Percentiles rank a stretch among this genome's conserved stretches.
phyloP scores from a whole-genome alignment of 257 asterid genomes.

The Paulownia fortunei region DNA sequence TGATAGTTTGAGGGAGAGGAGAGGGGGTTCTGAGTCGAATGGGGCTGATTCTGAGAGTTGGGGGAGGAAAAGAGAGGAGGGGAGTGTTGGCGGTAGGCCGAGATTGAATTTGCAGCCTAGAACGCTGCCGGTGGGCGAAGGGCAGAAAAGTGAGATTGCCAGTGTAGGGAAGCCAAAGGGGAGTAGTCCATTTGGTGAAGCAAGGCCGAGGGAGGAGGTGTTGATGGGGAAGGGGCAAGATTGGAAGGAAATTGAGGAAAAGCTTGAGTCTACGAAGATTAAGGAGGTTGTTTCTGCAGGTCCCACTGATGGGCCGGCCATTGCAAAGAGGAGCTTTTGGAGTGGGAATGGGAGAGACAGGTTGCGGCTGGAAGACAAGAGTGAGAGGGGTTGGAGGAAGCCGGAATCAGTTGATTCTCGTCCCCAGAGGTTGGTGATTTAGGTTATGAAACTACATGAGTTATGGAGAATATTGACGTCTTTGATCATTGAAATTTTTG shows the following conservation, averaged over 20 bases:
- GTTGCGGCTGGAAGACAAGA: slow-evolving; percentile 47
- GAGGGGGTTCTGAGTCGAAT: slow-evolving; percentile 57
- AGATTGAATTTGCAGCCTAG: slow-evolving; percentile 72
- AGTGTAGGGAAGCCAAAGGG: slow-evolving; percentile 59
- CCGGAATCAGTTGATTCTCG: slow-evolving; percentile 56
- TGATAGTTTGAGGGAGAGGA: slow-evolving; percentile 80
- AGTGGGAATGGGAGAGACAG: slow-evolving; percentile 64
- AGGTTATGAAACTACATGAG: slow-evolving; percentile 17
- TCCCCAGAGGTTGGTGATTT: slow-evolving; percentile 66
- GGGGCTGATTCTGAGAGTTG: slow-evolving; percentile 63
- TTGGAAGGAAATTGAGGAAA: slow-evolving; percentile 85
- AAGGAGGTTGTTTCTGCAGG: slow-evolving; percentile 51
- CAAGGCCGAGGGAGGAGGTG: slow-evolving; percentile 98
- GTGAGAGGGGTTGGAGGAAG: slow-evolving; percentile 83
- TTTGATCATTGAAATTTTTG: slow-evolving; percentile 9
- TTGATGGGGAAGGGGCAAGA: slow-evolving; percentile 95
- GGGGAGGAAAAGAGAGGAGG: slow-evolving; percentile 76
- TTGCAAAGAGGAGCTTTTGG: slow-evolving; percentile 62
- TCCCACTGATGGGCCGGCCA: slow-evolving; percentile 35
- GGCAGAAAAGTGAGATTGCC: slow-evolving; percentile 36
- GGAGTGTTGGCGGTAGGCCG: slow-evolving; percentile 60
- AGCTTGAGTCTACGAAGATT: slow-evolving; percentile 66
- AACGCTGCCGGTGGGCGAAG: slow-evolving; percentile 56
- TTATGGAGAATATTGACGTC: slow-evolving; percentile 7
- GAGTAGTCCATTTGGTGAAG: slow-evolving; percentile 85